A percentile compares a stretch with the other conserved stretches of the same genome.
These are phyloP conservation scores for Brassica cretica DNA, from an alignment of 345 rosid species.

Conservation along the genomic window DNA sequence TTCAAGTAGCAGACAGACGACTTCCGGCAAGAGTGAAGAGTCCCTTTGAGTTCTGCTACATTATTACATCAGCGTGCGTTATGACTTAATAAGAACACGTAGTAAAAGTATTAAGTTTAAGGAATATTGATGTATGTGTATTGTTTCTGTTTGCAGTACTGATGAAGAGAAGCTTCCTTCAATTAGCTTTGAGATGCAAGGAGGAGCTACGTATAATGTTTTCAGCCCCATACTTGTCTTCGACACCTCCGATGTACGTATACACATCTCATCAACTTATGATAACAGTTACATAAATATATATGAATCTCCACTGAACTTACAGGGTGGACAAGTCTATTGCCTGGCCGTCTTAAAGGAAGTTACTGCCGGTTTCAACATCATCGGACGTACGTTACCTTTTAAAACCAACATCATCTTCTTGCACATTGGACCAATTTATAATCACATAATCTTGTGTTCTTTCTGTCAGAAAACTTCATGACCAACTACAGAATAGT, in stretches of 20 bases:
- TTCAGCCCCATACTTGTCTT: conserved; percentile 35
- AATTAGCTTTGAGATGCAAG: conserved; percentile 68
- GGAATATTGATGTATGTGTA: neutral
- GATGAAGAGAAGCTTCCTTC: conserved; percentile 45
- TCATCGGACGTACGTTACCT: conserved; percentile 79
- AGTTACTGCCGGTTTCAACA: conserved; percentile 49
- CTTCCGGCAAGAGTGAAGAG: conserved; percentile 23
- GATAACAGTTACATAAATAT: neutral
- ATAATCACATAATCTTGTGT: neutral
- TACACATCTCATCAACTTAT: conserved; percentile 8
- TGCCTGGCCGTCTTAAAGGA: conserved; percentile 73
- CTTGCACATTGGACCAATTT: neutral
- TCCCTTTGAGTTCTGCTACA: conserved; percentile 85
- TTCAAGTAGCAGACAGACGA: conserved; percentile 47
- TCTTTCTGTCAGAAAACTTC: conserved; percentile 57
- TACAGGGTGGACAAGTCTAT: conserved; percentile 50
- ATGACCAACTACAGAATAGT: conserved; percentile 69
- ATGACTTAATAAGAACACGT: neutral
- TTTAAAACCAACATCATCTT: neutral
- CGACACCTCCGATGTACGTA: conserved; percentile 21
- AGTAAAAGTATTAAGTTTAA: neutral
- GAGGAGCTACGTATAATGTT: conserved; percentile 47
- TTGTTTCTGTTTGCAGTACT: conserved; percentile 38
- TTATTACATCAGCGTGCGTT: conserved; percentile 49
- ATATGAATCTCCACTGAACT: conserved; percentile 20